Conservation (phyloP, 2,329 filamentous ascomycete genomes). For the Xylariaceae sp. region DNA sequence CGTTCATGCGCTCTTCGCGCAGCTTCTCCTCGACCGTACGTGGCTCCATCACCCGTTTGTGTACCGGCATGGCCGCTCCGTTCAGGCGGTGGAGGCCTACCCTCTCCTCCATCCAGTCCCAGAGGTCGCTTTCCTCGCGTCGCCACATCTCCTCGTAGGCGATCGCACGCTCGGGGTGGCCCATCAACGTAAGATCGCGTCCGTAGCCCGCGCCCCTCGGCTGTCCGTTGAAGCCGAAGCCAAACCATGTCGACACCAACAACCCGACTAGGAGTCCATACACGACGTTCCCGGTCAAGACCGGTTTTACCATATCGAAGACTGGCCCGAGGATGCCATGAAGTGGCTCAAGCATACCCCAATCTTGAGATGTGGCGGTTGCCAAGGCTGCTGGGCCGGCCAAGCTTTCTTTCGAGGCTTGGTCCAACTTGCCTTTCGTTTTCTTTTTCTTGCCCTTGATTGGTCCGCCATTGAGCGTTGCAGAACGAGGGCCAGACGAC, state of each 20-base stretch:
- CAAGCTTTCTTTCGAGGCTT: slow-evolving; percentile 44
- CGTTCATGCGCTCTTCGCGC: slow-evolving; percentile 64
- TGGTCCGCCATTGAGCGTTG: slow-evolving; percentile 48
- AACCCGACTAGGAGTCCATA: slow-evolving; percentile 75
- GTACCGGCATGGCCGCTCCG: slow-evolving; percentile 43
- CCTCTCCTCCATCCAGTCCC: slow-evolving; percentile 91
- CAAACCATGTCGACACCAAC: slow-evolving; percentile 74
- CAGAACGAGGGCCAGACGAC: slow-evolving; percentile 61
- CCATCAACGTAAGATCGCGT: slow-evolving; percentile 44
- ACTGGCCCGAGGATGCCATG: slow-evolving; percentile 71
- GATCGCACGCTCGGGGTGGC: slow-evolving; percentile 67
- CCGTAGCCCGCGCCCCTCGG: slow-evolving; percentile 42
- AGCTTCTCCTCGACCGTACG: slow-evolving; percentile 63
- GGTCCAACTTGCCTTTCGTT: slow-evolving; percentile 54
- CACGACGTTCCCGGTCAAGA: slow-evolving; percentile 77
- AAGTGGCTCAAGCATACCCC: slow-evolving; percentile 82
- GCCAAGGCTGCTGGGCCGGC: slow-evolving; percentile 46
- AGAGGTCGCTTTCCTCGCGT: slow-evolving; percentile 82
- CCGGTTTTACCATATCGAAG: slow-evolving; percentile 67
- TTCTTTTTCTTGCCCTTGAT: slow-evolving; percentile 65
- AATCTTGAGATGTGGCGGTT: slow-evolving; percentile 52
- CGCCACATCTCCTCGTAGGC: slow-evolving; percentile 95
- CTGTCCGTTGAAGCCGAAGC: slow-evolving; percentile 55
- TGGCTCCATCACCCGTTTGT: slow-evolving; percentile 55
- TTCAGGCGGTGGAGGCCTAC: slow-evolving; percentile 69